A percentile compares a stretch with the other conserved stretches of the same genome.
These are phyloP conservation scores for Amylostereum chailletii DNA, from an alignment of 1,284 basidiomycete species.

Conservation along the genomic window DNA sequence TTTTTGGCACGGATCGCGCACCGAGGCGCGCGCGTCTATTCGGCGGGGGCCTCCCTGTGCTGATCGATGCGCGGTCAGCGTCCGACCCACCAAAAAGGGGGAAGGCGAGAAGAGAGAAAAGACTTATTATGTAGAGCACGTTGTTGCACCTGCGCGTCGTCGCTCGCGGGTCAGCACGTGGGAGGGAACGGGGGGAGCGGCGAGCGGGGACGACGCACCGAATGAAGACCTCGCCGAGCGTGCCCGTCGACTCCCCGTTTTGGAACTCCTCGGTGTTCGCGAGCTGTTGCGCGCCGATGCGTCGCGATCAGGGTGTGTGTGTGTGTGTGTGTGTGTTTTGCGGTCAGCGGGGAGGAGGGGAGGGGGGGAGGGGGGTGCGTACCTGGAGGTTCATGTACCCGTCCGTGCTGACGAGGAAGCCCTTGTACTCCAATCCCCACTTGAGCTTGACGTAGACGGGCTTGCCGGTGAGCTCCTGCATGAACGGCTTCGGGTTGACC, in stretches of 20 bases:
- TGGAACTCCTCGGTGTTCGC: conserved; percentile 99
- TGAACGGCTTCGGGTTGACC: conserved; percentile 98
- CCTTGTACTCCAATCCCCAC: conserved; percentile 99
- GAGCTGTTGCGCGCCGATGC: conserved; percentile 33
- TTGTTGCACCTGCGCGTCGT: conserved; percentile 65
- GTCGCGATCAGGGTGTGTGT: no score
- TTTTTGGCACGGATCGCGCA: no score
- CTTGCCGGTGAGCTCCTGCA: conserved; percentile 98
- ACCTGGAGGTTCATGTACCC: conserved; percentile 99
- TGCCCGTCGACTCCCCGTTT: conserved; percentile 92
- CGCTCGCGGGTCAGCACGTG: conserved; percentile 7
- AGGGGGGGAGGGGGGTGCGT: conserved; percentile 17
- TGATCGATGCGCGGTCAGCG: conserved; percentile 6
- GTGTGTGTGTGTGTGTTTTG: no score
- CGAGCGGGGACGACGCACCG: conserved; percentile 43
- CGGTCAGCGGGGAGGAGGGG: background rate
- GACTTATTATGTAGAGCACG: conserved; percentile 87
- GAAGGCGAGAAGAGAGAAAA: conserved; percentile 9
- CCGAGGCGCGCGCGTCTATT: conserved; percentile 8
- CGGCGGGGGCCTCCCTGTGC: conserved; percentile 63
- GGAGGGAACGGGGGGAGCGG: background rate
- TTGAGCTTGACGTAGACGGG: conserved; percentile 92
- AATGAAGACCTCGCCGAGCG: conserved; percentile 97
- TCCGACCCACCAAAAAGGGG: conserved; percentile 18
- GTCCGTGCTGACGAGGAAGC: conserved; percentile 97